Evolutionary conservation across 2,329 filamentous ascomycete genomes (phyloP), one percentile per base, ranked within the genome.

Genomic region (Orbilia oligospora): DNA sequence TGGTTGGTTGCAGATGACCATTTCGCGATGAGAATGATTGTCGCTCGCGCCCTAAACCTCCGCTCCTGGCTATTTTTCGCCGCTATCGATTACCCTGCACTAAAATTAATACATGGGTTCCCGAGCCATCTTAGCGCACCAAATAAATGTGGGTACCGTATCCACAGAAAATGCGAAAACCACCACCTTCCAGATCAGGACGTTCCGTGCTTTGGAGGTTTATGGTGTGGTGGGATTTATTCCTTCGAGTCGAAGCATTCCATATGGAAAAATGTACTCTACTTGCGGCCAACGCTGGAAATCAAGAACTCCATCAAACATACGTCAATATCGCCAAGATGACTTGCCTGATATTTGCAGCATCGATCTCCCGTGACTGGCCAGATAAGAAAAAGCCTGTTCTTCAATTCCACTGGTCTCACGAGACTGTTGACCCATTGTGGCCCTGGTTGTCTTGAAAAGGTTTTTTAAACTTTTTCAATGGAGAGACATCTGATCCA

Each of bases 171-270:
- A 58, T 44, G 38, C 36, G 48, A 44, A 53, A 58, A 64, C 49
- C 61, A 71, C 30, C 71, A 75, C 73, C 73, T 77, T 77, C 73
- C 73, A 63, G 1, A 77, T 77, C 73, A 67, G 53, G 73, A 63
- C 16, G 36, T 58, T 71, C 56, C 66, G 67, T 70, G 20, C 56
- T 65, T 41, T 71, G n/a, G 53, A 63, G 24, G 38, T 24, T 51
- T n/a, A 66, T 75, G 46, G 64, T 64, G 53, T 72, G 71, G 51
- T 64, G 44, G 36, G 46, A 65, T 66, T 9, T 6, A 33, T n/a
- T 46, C n/a, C 6, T 66, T 64, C 48, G 44, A 67, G 24, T 46
- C 36, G 10, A 46, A 12, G 44, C 9, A 24, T 12, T 41, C 12
- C 51, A 18, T 38, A 5, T 36, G 33, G 33, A 36, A 8, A 20